Evolutionary conservation across 495 filamentous ascomycete genomes (phyloP).

Genomic region (Xylaria flabelliformis): DNA sequence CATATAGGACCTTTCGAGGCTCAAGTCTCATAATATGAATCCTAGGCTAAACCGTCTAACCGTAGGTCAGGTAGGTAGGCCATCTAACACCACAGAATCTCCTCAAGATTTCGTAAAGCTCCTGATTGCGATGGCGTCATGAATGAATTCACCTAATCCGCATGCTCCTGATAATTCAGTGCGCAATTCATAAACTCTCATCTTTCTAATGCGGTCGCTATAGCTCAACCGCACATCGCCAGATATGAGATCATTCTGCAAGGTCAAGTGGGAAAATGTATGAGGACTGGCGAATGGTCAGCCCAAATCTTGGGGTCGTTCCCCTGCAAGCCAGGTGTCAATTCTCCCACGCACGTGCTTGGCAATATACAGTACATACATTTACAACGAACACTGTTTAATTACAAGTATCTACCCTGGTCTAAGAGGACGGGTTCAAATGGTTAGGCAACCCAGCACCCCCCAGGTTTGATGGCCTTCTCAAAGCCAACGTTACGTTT

Average conservation of each 20-base stretch:
- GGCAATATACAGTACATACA: conserved; percentile 6
- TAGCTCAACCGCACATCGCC: not conserved
- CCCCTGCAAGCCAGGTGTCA: not conserved
- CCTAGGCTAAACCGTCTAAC: not conserved
- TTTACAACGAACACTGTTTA: not conserved
- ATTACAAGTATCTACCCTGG: not conserved
- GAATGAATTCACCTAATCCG: not conserved
- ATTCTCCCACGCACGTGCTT: conserved; percentile 3
- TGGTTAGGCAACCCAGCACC: conserved; percentile 9
- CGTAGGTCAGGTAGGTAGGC: not conserved
- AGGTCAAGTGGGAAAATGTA: not conserved
- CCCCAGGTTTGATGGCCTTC: not conserved
- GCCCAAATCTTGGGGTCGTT: conserved; percentile 16
- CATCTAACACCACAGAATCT: not conserved
- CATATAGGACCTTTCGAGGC: no score
- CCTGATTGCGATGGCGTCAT: not conserved
- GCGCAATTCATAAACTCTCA: not conserved
- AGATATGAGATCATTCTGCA: conserved; percentile 1
- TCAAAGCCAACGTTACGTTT: not conserved
- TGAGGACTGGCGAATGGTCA: not conserved
- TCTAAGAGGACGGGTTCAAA: not conserved
- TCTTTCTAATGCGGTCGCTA: not conserved
- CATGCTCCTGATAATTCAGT: not conserved
- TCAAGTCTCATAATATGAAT: no score
- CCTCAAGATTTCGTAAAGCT: not conserved